Conservation (phyloP, 116 monocot species). For the Trichopus zeylanicus region DNA sequence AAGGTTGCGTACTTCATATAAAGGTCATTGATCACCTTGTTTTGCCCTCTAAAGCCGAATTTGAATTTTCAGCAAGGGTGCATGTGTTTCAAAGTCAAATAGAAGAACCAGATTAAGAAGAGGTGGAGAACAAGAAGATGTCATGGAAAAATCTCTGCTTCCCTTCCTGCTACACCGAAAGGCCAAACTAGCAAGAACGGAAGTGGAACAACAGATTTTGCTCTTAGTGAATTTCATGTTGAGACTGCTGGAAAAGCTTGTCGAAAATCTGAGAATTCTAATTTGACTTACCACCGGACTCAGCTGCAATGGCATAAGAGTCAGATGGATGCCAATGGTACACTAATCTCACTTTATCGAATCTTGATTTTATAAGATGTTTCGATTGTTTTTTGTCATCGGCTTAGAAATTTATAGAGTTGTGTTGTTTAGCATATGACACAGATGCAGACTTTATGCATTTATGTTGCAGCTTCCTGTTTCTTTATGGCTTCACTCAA, state of each 20-base stretch:
- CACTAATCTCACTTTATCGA: background rate
- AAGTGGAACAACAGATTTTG: conserved; percentile 33
- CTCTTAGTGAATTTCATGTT: conserved; percentile 49
- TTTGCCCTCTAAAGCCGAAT: background rate
- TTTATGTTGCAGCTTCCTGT: no score
- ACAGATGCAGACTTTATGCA: no score
- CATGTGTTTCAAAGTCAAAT: conserved; percentile 39
- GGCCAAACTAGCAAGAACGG: conserved; percentile 13
- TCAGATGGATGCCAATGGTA: conserved; percentile 65
- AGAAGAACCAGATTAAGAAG: conserved; percentile 11
- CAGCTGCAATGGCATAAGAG: conserved; percentile 71
- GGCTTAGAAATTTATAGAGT: no score
- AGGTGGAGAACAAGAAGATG: conserved; percentile 22
- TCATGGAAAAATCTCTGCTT: conserved; percentile 29
- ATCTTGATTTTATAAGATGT: no score
- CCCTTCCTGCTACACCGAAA: conserved; percentile 19
- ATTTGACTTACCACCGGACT: conserved; percentile 69
- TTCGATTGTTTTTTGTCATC: no score
- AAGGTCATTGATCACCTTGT: no score
- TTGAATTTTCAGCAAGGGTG: conserved; percentile 44
- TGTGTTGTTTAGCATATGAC: no score
- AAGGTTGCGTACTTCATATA: no score
- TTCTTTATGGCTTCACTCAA: no score
- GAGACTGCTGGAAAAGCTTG: conserved; percentile 35
- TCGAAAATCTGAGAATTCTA: conserved; percentile 56